Evolutionary conservation across 75 land plant species (phyloP).

Genomic region (Chamaecyparis obtusa): DNA sequence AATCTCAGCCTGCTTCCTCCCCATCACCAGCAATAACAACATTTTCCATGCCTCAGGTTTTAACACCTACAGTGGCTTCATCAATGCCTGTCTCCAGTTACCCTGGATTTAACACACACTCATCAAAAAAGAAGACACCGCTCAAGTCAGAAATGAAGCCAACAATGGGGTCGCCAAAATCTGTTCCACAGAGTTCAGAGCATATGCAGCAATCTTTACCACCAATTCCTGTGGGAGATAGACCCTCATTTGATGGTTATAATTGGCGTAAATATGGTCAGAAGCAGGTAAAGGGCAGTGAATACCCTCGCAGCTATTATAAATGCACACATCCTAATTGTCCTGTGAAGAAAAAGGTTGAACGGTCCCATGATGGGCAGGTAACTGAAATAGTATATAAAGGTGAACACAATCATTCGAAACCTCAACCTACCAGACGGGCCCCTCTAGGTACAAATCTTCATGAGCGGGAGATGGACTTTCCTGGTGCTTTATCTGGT

Average conservation of each 20-base stretch:
- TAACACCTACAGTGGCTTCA: constrained; percentile 19
- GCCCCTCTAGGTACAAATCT: background rate
- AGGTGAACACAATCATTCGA: constrained; percentile 73
- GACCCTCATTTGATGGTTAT: constrained; percentile 70
- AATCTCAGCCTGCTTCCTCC: constrained; percentile 7
- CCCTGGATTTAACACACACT: background rate
- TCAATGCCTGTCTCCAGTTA: background rate
- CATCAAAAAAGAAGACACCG: constrained; percentile 3
- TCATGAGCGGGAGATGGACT: background rate
- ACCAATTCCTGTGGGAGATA: constrained; percentile 27
- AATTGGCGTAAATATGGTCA: constrained; percentile 89
- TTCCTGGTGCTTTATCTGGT: background rate
- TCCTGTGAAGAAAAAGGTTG: constrained; percentile 64
- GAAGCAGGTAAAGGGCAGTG: constrained; percentile 79
- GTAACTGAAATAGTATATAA: constrained; percentile 59
- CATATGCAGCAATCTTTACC: constrained; percentile 14
- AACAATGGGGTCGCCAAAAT: constrained; percentile 6
- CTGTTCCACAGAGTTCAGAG: constrained; percentile 2
- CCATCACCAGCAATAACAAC: constrained; percentile 10
- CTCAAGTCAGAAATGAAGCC: constrained; percentile 3
- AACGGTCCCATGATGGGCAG: constrained; percentile 38
- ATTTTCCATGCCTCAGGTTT: background rate
- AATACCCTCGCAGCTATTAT: constrained; percentile 74
- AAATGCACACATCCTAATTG: constrained; percentile 65
- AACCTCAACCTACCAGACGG: constrained; percentile 51